Evolutionary conservation across 2,329 filamentous ascomycete species (phyloP), one percentile per base, ranked within the genome.

Genomic region (Dactylellina parvicollis): DNA sequence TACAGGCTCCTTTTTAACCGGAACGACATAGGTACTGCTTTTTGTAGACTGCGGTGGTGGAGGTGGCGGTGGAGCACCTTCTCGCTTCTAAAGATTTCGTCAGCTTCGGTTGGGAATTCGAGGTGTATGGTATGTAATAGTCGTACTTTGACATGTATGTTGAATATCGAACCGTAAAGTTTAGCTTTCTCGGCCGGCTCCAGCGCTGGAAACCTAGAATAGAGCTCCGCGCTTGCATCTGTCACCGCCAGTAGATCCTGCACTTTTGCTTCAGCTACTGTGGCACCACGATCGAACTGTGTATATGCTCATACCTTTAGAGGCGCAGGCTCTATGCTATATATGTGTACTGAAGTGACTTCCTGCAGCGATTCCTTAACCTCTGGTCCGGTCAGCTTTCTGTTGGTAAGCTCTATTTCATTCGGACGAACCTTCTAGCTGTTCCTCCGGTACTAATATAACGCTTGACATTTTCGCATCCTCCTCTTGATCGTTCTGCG

Each of bases 301-400:
- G 26, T 14, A 4, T 3, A 20, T n/a, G 16, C 14, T 49, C n/a
- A 40, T 81, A 87, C 89, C 80, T 89, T 89, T 14, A 92, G 83
- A 0, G 88, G 85, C 36, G 87, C 85, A 0, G 90, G 85, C 42
- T 91, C 88, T 16, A 98, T 79, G 78, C 92, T 96, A 82, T 98
- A 98, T 44, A 98, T 83, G 77, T 97, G 92, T 71, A 96, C 89
- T 0, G 91, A 90, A 0, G 84, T 85, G 60, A 96, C 87, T n/a
- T 87, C 83, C 52, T 90, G 85, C 76, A 94, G 96, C 14, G 86
- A 84, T 12, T 84, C 82, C 66, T 92, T 87, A 0, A 86, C 83
- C 75, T 86, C 91, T 94, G 76, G 50, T 22, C 16, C 49, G 78
- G 76, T 40, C 78, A 75, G 16, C 56, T 52, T 42, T 30, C 8